Percentiles rank a stretch among this genome's conserved stretches.
Conservation (phyloP, 768 basidiomycete genomes). For the Trametopsis cervina region DNA sequence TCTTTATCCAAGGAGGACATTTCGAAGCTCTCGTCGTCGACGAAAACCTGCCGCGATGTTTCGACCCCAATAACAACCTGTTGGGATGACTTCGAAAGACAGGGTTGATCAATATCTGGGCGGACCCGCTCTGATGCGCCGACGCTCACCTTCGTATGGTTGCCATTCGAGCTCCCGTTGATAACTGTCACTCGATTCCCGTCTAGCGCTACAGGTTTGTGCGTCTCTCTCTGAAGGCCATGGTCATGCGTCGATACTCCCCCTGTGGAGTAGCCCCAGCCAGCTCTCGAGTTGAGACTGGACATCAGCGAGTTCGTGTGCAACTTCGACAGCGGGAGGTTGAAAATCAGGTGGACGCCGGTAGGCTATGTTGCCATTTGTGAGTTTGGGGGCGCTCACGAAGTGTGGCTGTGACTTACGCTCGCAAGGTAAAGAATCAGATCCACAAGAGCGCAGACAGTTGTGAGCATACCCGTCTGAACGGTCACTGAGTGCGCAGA, state of each 20-base stretch:
- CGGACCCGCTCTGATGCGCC: too few relatives aligned
- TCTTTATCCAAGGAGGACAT: constrained; percentile 1
- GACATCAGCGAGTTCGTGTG: constrained; percentile 9
- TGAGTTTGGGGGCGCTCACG: background rate
- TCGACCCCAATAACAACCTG: too few relatives aligned
- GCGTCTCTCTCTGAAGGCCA: too few relatives aligned
- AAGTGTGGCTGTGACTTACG: background rate
- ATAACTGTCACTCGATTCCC: too few relatives aligned
- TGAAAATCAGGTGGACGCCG: constrained; percentile 6
- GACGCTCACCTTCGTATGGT: too few relatives aligned
- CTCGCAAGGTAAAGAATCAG: background rate
- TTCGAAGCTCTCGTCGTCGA: constrained; percentile 2
- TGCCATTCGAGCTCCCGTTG: too few relatives aligned
- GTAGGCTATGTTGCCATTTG: background rate
- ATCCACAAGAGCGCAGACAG: background rate
- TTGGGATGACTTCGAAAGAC: too few relatives aligned
- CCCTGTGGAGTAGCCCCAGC: too few relatives aligned
- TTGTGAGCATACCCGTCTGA: constrained; percentile 1
- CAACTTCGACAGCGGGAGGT: constrained; percentile 8
- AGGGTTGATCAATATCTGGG: too few relatives aligned
- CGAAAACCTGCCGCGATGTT: background rate
- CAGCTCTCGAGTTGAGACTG: background rate
- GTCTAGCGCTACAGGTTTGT: too few relatives aligned
- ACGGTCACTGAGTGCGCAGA: background rate
- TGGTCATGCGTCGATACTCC: too few relatives aligned